These are phyloP conservation scores for Aeminium ludgeri DNA, from an alignment of 495 filamentous ascomycete genomes.

Conservation along the genomic window DNA sequence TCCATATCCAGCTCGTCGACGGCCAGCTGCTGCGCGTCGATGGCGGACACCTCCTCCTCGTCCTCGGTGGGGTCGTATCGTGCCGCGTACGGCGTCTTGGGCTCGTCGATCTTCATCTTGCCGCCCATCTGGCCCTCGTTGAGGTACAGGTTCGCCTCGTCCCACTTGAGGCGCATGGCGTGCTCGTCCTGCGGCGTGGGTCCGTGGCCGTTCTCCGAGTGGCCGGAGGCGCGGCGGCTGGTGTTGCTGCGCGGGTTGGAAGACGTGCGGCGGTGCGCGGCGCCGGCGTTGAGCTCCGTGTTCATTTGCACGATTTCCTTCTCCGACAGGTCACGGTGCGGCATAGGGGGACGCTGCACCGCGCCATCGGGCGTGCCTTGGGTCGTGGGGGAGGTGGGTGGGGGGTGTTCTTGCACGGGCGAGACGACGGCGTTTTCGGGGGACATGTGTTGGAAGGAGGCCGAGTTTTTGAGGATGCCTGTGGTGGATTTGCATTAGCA, in stretches of 20 bases:
- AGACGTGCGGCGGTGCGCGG: slow-evolving; percentile 47
- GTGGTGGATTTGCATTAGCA: background rate
- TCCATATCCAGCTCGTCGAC: slow-evolving; percentile 54
- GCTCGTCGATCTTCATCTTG: slow-evolving; percentile 98
- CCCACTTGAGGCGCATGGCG: slow-evolving; percentile 78
- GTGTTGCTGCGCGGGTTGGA: slow-evolving; percentile 48
- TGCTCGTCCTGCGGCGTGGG: slow-evolving; percentile 32
- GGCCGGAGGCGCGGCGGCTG: slow-evolving; percentile 55
- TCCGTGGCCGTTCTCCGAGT: slow-evolving; percentile 24
- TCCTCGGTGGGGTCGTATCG: slow-evolving; percentile 84
- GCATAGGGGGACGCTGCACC: slow-evolving; percentile 14
- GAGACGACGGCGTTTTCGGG: slow-evolving; percentile 24
- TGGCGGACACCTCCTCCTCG: slow-evolving; percentile 45
- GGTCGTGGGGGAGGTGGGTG: slow-evolving; percentile 10
- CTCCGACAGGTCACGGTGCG: slow-evolving; percentile 36
- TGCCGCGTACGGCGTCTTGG: slow-evolving; percentile 87
- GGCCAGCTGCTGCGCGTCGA: slow-evolving; percentile 41
- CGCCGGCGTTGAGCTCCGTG: slow-evolving; percentile 80
- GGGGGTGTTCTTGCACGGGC: slow-evolving; percentile 21
- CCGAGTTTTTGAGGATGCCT: slow-evolving; percentile 93
- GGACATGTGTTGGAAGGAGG: slow-evolving; percentile 39
- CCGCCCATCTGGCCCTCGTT: slow-evolving; percentile 86
- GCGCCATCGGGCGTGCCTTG: slow-evolving; percentile 18
- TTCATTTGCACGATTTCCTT: slow-evolving; percentile 87
- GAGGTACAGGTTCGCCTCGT: slow-evolving; percentile 90